Evolutionary conservation across 2,329 filamentous ascomycete genomes (phyloP), one percentile per base, ranked within the genome.

Genomic region (Hysterium pulicare): DNA sequence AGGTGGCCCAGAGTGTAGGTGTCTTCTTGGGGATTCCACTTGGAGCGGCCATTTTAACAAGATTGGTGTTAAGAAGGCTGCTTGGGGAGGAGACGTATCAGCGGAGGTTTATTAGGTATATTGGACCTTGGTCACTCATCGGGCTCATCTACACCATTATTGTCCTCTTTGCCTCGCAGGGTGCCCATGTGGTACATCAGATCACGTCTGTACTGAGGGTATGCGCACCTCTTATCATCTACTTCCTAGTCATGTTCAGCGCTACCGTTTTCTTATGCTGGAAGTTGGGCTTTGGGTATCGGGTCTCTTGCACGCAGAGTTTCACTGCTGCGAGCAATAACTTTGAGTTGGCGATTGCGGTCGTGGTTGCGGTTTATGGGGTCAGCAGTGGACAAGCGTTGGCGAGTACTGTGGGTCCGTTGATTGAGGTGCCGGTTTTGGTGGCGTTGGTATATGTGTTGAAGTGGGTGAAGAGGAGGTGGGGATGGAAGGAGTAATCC

Each of bases 261-360:
- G 55, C 73, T 2, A 93, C 87, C 0, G 70, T 93, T 1, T 71
- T 71, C 33, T 68, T 83, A 2, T 77, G 81, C 3, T 73, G 76
- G 37, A 76, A 73, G n/a, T 67, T 84, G n/a, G 85, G 87, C 0
- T 90, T 90, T 45, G 81, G 80, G 0, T 94, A 94, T 60, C 75
- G 76, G 26, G 62, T 90, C 1, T 77, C 78, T 1, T 76, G 78
- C 9, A 91, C 88, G 2, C 88, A 94, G 67, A 90, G 86, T 59
- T 93, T 95, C 56, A 94, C 87, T 0, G 90, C 88, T 0, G 86
- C 87, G 1, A 95, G 89, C 62, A 95, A 95, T 60, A 95, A 95
- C 61, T 95, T 95, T 57, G 90, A 95, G 70, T 71, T 95, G 19
- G 88, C 90, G 0, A 95, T 95, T 67, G 89, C 89, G 0, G 89